phyloP scores from a whole-genome alignment of 2,329 filamentous ascomycete species.

The Amauroascus verrucosus region DNA sequence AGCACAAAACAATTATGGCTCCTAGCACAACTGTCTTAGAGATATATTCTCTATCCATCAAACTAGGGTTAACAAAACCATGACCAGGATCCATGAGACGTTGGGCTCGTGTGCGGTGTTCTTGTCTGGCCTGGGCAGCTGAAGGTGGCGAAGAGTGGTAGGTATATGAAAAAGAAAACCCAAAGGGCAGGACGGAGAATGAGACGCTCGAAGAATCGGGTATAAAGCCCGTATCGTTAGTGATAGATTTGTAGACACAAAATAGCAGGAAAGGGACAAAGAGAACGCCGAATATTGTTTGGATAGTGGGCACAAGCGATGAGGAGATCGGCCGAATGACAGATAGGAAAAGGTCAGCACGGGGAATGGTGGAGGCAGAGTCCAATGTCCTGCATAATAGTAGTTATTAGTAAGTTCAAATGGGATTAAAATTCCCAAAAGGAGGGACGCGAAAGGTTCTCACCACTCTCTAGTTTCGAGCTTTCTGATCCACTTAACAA shows the following conservation, averaged over 20 bases:
- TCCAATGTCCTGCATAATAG: not conserved
- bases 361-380: not conserved
- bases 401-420: not conserved
- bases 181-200: constrained; percentile 27
- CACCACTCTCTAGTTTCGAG: constrained; percentile 63
- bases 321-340: constrained; percentile 38
- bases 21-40: constrained; percentile 11
- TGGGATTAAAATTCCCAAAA: not conserved
- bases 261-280: constrained; percentile 12
- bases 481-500: constrained; percentile 64
- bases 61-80: constrained; percentile 9
- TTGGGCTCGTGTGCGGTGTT: not conserved
- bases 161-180: constrained; percentile 26
- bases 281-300: constrained; percentile 18
- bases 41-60: constrained; percentile 6
- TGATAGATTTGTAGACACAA: not conserved
- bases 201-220: constrained; percentile 19
- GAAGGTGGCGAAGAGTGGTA: not conserved
- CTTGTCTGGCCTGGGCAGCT: not conserved
- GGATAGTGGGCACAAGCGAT: constrained; percentile 27
- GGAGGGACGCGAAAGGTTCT: constrained; percentile 27
- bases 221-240: not conserved
- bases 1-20: constrained; percentile 7
- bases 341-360: constrained; percentile 21
- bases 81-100: not conserved